Evolutionary conservation across 176 grass and related monocot genomes (phyloP).

Genomic region (Themeda triandra): DNA sequence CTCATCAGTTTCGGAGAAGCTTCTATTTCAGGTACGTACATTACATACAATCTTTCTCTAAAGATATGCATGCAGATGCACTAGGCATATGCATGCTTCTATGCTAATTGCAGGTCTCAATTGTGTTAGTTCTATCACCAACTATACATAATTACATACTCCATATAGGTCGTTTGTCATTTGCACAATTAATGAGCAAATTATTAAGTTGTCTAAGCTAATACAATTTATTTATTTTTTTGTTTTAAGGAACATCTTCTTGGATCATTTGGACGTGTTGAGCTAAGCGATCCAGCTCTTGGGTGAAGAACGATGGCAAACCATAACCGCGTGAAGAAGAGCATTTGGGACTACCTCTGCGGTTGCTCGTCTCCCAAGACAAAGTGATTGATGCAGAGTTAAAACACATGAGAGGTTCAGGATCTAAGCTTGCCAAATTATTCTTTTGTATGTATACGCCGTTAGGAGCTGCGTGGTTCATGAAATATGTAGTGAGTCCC

Average conservation of each 20-base stretch:
- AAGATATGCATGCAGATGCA: neutral
- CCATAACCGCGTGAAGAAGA: slow-evolving; percentile 37
- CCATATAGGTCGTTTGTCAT: neutral
- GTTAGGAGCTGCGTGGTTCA: neutral
- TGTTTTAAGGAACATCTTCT: neutral
- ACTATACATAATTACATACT: neutral
- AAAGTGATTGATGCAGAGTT: neutral
- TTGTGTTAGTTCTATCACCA: neutral
- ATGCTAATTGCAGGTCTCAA: neutral
- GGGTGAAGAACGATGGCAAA: slow-evolving; percentile 1
- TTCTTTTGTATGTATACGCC: neutral
- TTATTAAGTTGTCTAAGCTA: neutral
- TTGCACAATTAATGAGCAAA: neutral
- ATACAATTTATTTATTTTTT: neutral
- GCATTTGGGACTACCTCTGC: slow-evolving; percentile 37
- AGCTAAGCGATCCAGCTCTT: neutral
- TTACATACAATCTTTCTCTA: neutral
- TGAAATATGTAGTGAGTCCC: neutral
- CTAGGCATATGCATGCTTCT: neutral
- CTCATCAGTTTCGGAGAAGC: neutral
- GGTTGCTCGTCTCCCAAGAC: slow-evolving; percentile 24
- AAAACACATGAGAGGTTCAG: neutral
- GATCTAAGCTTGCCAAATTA: neutral
- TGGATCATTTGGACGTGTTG: neutral
- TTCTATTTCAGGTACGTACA: neutral